Evolutionary conservation across 164 flowering plant genomes (phyloP), one percentile per base, ranked within the genome.

Genomic region (Liquidambar formosana): DNA sequence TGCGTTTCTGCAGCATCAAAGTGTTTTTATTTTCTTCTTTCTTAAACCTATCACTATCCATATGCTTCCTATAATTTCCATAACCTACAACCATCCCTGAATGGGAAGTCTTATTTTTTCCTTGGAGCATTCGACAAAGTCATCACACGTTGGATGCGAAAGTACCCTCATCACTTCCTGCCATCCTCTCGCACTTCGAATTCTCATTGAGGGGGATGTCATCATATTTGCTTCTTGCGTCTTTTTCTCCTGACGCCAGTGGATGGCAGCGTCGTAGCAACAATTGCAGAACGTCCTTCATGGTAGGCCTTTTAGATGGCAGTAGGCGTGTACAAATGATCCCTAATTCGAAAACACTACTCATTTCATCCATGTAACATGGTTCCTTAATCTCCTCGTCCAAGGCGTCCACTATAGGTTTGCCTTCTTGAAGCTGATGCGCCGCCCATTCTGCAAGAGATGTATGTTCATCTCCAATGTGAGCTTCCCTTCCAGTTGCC

Each of bases 361-460:
- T 64, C 83, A 91, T 86, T 54, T 85, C 89, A 4, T 85, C 82
- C 78, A 82, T 4, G 64, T 77, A 80, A 52, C 52, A 52, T 0
- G 78, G 63, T 22, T 87, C 85, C 72, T 70, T 76, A 33, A 91
- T 73, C 6, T 75, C 87, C 62, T 80, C 71, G 28, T 89, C 97
- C 45, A 91, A n/a, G 5, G 80, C 85, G 27, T 76, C 82, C 0
- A 13, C 67, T 8, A 83, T 48, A 0, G 76, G 64, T n/a, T n/a
- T n/a, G 25, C 71, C 81, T 28, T 73, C 65, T n/a, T n/a, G n/a
- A 57, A 71, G n/a, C 18, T 73, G 83, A 1, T 72, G 68, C 91
- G 87, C 77, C 4, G 88, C 87, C 94, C 93, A 88, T 25, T 88
- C 83, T 0, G 83, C 91, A 13, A 90, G 88, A 61, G 75, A 57